Percentiles rank a stretch among this genome's conserved stretches.
Evolutionary conservation across 257 asterid species (phyloP).

Genomic region (Solanum chmielewskii): DNA sequence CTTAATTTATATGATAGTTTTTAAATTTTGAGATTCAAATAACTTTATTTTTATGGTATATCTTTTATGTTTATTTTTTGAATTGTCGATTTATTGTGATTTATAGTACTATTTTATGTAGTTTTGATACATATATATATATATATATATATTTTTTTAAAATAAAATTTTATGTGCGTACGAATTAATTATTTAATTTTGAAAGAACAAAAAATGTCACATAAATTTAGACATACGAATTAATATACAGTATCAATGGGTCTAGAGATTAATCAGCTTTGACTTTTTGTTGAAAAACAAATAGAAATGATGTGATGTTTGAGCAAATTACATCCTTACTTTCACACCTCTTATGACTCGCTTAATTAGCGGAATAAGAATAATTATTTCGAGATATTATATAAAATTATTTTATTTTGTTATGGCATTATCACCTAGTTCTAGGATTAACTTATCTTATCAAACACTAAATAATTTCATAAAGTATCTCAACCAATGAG

Average conservation of each 20-base stretch:
- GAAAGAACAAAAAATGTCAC: accelerated
- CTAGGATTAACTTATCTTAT: not conserved
- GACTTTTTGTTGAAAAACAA: not conserved
- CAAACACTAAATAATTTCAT: no score
- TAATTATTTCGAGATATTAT: no score
- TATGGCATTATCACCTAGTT: not conserved
- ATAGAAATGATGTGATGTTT: not conserved
- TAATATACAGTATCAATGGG: not conserved
- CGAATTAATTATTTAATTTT: accelerated
- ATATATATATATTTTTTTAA: no score
- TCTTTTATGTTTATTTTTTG: no score
- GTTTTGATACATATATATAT: no score
- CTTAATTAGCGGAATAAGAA: not conserved
- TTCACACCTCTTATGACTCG: not conserved
- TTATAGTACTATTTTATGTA: no score
- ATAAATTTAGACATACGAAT: no score
- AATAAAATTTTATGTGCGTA: accelerated
- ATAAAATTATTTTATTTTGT: no score
- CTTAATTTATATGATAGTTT: no score
- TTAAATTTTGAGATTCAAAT: no score
- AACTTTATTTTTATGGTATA: no score
- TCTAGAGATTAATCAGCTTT: not conserved
- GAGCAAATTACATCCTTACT: not conserved
- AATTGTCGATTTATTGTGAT: no score
- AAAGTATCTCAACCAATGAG: not conserved